Evolutionary conservation across 305 asterid genomes (phyloP), one percentile per base, ranked within the genome.

Genomic region (Ilex paraguariensis): DNA sequence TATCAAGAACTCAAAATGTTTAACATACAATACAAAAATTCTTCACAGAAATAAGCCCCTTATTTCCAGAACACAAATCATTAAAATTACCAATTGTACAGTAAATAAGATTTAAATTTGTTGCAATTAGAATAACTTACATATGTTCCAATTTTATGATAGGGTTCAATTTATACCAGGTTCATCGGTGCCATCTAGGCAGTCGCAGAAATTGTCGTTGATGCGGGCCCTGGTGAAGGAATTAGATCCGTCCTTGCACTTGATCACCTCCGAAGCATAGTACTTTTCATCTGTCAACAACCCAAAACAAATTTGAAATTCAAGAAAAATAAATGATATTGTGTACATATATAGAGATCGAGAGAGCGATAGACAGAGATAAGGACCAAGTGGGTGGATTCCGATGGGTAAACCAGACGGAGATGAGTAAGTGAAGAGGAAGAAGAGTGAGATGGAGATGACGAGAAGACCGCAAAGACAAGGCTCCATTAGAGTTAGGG

Each of bases 181-280:
- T 63, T 92, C 97, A 72, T 89, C 98, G 10, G 96, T 79, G 68
- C 97, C 98, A 61, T 87, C 98, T 5, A 72, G 68, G 70, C 98
- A 92, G 70, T 92, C 98, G 36, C 97, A 92, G 70, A 83, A 92
- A 72, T 87, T 65, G 62, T 92, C 98, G 60, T 92, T 92, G 57
- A 87, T 81, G 13, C 90, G 91, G 50, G 87, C 83, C 73, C 73
- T 87, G 64, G 84, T 68, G 75, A 92, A 92, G 59, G 77, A 76
- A 53, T 83, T 82, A 12, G 97, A 84, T 30, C 97, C 93, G 63
- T 92, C 96, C 79, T 78, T 92, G 79, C 98, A 92, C 56, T 71
- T 78, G 67, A 89, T 87, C 73, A 79, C 70, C 65, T 81, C 91
- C 53, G 78, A 68, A 9, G 62, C 80, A 65, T 79, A 92, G 71